phyloP scores from a whole-genome alignment of 495 filamentous ascomycete genomes.

The Penicillium samsonianum region DNA sequence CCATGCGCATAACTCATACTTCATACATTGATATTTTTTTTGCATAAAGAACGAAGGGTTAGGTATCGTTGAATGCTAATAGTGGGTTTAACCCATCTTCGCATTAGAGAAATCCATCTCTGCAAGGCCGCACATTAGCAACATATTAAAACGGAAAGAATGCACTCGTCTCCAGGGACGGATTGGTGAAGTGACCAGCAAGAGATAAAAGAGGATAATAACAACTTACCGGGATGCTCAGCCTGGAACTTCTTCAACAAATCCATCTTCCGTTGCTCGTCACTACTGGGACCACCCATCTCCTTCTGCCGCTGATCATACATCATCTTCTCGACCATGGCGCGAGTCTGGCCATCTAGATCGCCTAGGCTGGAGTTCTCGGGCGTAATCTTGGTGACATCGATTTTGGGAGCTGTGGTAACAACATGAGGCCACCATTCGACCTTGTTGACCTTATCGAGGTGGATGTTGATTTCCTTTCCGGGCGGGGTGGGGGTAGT shows the following conservation, averaged over 20 bases:
- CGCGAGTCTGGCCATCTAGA: conserved; percentile 90
- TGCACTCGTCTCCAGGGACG: background rate
- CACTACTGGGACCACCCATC: conserved; percentile 79
- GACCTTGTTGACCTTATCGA: conserved; percentile 96
- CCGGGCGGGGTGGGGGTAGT: conserved; percentile 57
- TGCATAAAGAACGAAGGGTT: background rate
- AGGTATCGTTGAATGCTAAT: background rate
- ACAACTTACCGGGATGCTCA: conserved; percentile 73
- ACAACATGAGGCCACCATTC: conserved; percentile 97
- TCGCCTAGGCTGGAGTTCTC: conserved; percentile 89
- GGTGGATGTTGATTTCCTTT: conserved; percentile 83
- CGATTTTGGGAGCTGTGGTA: conserved; percentile 76
- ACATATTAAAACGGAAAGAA: conserved; percentile 5
- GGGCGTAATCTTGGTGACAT: conserved; percentile 90
- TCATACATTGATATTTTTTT: conserved; percentile 27
- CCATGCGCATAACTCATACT: conserved; percentile 27
- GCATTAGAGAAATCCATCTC: conserved; percentile 55
- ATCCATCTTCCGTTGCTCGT: conserved; percentile 91
- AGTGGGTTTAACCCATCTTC: conserved; percentile 36
- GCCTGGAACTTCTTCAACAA: conserved; percentile 89
- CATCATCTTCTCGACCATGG: conserved; percentile 99
- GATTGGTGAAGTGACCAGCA: background rate
- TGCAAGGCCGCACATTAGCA: conserved; percentile 26
- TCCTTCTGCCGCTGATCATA: conserved; percentile 98
- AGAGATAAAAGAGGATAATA: background rate